Conservation (phyloP, 257 asterid species). For the Prunella vulgaris region DNA sequence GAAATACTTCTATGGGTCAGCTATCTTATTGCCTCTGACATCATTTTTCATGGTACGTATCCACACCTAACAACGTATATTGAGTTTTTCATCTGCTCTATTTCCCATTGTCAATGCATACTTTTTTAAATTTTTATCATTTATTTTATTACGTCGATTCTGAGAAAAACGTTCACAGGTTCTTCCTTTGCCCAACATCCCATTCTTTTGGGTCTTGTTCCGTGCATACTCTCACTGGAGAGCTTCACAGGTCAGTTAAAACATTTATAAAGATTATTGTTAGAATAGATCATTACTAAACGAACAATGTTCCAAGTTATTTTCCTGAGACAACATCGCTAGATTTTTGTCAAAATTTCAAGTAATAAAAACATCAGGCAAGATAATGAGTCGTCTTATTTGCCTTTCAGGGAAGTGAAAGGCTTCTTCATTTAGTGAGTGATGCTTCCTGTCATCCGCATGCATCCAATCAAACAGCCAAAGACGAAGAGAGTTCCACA, state of each 20-base stretch:
- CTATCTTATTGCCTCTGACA: constrained; percentile 71
- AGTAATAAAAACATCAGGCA: too few relatives aligned
- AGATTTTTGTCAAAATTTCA: not conserved
- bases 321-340: not conserved
- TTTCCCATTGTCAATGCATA: not conserved
- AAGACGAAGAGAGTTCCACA: constrained; percentile 19
- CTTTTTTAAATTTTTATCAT: not conserved
- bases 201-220: constrained; percentile 92
- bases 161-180: constrained; percentile 44
- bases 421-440: constrained; percentile 70
- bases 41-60: constrained; percentile 66
- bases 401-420: constrained; percentile 78
- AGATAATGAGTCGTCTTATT: not conserved
- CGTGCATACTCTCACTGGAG: constrained; percentile 98
- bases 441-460: constrained; percentile 39
- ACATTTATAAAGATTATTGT: not conserved
- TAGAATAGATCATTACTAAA: not conserved
- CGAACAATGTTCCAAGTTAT: not conserved
- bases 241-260: constrained; percentile 76
- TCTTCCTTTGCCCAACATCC: constrained; percentile 95
- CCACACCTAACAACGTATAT: not conserved
- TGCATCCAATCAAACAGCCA: constrained; percentile 29
- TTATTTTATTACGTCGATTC: too few relatives aligned
- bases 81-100: not conserved
- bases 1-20: constrained; percentile 79